Conservation (phyloP, 2,329 filamentous ascomycete genomes). For the Diatrype stigma region DNA sequence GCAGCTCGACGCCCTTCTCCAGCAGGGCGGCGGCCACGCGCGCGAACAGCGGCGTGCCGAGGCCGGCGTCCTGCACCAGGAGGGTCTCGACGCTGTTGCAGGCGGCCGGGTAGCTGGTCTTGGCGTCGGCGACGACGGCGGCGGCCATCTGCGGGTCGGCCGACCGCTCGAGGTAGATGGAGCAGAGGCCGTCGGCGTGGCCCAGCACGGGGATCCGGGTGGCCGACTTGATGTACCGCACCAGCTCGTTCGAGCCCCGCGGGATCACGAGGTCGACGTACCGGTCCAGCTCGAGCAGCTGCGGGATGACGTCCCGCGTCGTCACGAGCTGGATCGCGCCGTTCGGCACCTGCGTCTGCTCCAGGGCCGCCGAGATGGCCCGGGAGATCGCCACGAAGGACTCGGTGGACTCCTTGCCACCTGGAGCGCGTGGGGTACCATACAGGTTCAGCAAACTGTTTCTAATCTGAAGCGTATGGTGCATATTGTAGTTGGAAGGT, state of each 20-base stretch:
- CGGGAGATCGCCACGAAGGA: conserved; percentile 90
- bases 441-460: background rate
- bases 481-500: background rate
- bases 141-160: conserved; percentile 69
- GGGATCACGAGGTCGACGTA: conserved; percentile 96
- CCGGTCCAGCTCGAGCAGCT: conserved; percentile 79
- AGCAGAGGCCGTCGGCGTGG: conserved; percentile 91
- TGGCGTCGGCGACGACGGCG: conserved; percentile 81
- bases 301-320: conserved; percentile 83
- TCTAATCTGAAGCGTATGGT: too few species aligned
- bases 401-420: conserved; percentile 90
- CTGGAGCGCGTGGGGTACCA: conserved; percentile 31
- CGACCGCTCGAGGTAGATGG: conserved; percentile 76
- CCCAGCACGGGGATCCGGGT: conserved; percentile 95
- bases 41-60: conserved; percentile 66
- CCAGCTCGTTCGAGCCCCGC: conserved; percentile 83
- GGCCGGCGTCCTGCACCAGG: conserved; percentile 70
- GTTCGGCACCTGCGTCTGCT: conserved; percentile 70
- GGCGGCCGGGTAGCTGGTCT: conserved; percentile 89
- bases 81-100: conserved; percentile 95
- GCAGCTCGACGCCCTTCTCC: conserved; percentile 73
- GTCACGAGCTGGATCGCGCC: conserved; percentile 90
- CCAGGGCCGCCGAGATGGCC: conserved; percentile 76
- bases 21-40: conserved; percentile 69
- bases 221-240: conserved; percentile 81